Evolutionary conservation across 345 rosid species (phyloP).

Genomic region (Viola odorata): DNA sequence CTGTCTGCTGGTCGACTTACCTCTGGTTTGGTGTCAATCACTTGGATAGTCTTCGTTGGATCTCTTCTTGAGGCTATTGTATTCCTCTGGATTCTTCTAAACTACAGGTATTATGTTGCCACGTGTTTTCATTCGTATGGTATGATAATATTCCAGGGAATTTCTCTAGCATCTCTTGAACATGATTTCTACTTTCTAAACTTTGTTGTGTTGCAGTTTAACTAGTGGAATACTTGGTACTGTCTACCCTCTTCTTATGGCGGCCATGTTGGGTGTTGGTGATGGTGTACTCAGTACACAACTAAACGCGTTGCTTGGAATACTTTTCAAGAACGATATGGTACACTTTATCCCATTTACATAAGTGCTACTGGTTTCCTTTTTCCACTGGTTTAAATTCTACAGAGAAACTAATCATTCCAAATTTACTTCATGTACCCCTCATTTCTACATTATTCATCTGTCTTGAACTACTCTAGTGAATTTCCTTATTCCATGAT

Average conservation of each 20-base stretch:
- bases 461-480: not conserved
- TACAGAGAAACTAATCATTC: too few relatives aligned
- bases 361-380: not conserved
- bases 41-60: conserved; percentile 54
- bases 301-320: conserved; percentile 72
- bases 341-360: conserved; percentile 22
- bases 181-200: not conserved
- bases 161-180: not conserved
- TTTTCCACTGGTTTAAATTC: not conserved
- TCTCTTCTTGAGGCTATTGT: conserved; percentile 59
- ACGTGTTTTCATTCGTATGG: not conserved
- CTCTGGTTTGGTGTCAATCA: conserved; percentile 47
- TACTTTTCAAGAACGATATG: conserved; percentile 78
- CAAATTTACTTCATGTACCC: not conserved
- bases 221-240: conserved; percentile 55
- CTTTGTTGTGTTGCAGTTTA: conserved; percentile 30
- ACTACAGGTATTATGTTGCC: conserved; percentile 42
- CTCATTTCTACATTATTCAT: not conserved
- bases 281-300: conserved; percentile 85
- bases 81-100: conserved; percentile 68
- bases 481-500: not conserved
- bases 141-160: not conserved
- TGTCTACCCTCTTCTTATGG: conserved; percentile 69
- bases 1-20: conserved; percentile 68
- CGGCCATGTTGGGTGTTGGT: conserved; percentile 78